Conservation (phyloP, 2,329 filamentous ascomycete species). For the Colletotrichum abscissum region DNA sequence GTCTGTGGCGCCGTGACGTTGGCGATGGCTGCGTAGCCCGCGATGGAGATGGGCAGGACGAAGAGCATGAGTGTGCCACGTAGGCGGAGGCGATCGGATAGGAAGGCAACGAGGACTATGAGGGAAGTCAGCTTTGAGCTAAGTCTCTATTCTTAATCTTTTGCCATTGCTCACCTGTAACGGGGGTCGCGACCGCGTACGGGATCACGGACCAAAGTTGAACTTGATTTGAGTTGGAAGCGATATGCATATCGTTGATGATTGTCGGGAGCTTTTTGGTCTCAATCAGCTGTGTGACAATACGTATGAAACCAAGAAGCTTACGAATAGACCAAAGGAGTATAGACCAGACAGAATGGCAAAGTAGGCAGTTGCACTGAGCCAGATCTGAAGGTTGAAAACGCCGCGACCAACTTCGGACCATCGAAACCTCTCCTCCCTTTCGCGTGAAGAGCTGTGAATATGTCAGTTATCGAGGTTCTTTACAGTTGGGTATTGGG, state of each 20-base stretch:
- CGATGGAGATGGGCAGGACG: conserved; percentile 72
- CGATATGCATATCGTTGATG: conserved; percentile 66
- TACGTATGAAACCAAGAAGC: conserved; percentile 36
- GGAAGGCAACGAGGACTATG: conserved; percentile 61
- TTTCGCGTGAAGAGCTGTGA: conserved; percentile 40
- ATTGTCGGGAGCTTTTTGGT: conserved; percentile 68
- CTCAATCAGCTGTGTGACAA: neutral
- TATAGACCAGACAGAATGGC: conserved; percentile 69
- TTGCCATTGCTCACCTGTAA: conserved; percentile 55
- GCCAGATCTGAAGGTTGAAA: conserved; percentile 70
- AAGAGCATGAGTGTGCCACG: conserved; percentile 72
- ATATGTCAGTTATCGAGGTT: neutral
- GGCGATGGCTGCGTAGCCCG: conserved; percentile 73
- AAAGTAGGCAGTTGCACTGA: conserved; percentile 71
- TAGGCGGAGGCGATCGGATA: conserved; percentile 70
- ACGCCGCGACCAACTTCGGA: conserved; percentile 71
- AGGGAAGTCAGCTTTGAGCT: neutral
- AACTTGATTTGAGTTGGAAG: conserved; percentile 64
- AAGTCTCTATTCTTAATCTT: rapidly evolving
- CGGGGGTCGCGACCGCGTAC: conserved; percentile 68
- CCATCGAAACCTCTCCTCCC: conserved; percentile 66
- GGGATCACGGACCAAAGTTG: conserved; percentile 74
- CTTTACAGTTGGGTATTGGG: neutral
- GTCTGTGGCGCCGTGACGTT: conserved; percentile 61
- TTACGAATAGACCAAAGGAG: conserved; percentile 72